Percentiles rank a stretch among this genome's conserved stretches.
phyloP scores from a whole-genome alignment of 164 flowering plant genomes.

The Euptelea pleiosperma region DNA sequence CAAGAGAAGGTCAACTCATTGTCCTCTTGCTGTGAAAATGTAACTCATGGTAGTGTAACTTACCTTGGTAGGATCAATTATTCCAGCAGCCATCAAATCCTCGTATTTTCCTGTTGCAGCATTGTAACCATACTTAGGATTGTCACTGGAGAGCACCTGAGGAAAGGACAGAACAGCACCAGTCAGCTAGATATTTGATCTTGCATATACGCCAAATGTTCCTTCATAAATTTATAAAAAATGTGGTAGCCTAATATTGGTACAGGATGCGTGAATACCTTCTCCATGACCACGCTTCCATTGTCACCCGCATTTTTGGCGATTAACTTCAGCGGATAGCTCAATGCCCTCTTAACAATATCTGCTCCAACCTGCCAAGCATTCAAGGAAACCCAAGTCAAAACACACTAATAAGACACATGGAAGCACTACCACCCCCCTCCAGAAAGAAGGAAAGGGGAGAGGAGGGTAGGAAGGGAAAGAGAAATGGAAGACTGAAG shows the following conservation, averaged over 20 bases:
- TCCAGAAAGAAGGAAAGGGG: too few species aligned
- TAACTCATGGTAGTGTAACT: neutral
- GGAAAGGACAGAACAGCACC: neutral
- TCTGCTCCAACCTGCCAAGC: constrained; percentile 86
- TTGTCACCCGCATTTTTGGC: constrained; percentile 99
- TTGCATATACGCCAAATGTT: neutral
- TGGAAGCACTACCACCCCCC: too few species aligned
- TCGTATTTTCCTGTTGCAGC: constrained; percentile 95
- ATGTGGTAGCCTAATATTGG: too few species aligned
- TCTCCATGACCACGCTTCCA: constrained; percentile 97
- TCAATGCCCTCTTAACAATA: constrained; percentile 87
- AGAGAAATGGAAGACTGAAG: neutral
- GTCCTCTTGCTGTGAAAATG: too few species aligned
- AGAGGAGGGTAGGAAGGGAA: too few species aligned
- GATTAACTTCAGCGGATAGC: constrained; percentile 89
- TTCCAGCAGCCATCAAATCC: constrained; percentile 93
- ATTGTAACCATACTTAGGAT: constrained; percentile 75
- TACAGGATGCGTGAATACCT: constrained; percentile 65
- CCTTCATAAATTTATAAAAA: too few species aligned
- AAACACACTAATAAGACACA: neutral
- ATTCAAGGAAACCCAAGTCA: neutral
- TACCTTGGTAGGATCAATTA: constrained; percentile 96
- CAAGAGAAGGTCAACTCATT: too few species aligned
- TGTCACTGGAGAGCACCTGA: constrained; percentile 79
- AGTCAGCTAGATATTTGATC: neutral